A percentile compares a stretch with the other conserved stretches of the same genome.
These are phyloP conservation scores for Decorospora gaudefroyi DNA, from an alignment of 2,329 filamentous ascomycete genomes.

Conservation along the genomic window DNA sequence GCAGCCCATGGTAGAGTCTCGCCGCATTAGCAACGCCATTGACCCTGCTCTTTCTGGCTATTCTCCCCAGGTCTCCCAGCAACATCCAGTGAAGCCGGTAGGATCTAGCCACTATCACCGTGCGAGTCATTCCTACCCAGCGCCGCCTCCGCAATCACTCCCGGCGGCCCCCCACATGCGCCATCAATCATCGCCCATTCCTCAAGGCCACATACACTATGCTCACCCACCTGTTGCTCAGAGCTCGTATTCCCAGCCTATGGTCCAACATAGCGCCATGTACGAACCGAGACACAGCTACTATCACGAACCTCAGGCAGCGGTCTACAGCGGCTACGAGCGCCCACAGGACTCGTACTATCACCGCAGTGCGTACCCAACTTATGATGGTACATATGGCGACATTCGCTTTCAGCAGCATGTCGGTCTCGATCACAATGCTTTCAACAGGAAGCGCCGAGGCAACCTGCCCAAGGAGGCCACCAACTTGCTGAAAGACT, in stretches of 20 bases:
- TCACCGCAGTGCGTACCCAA: conserved; percentile 17
- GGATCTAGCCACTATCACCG: conserved; percentile 31
- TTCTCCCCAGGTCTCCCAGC: conserved; percentile 16
- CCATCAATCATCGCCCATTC: conserved; percentile 35
- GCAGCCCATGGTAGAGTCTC: conserved; percentile 18
- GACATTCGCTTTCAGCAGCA: conserved; percentile 41
- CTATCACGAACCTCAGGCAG: conserved; percentile 32
- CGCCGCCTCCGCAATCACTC: conserved; percentile 13
- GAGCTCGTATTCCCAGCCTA: conserved; percentile 20
- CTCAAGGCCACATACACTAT: conserved; percentile 25
- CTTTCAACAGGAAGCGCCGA: conserved; percentile 61
- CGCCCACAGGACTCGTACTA: conserved; percentile 30
- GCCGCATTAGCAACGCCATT: conserved; percentile 27
- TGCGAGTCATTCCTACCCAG: conserved; percentile 33
- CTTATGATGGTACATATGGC: conserved; percentile 28
- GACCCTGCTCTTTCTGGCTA: conserved; percentile 31
- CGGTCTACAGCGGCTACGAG: conserved; percentile 26
- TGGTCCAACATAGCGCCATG: conserved; percentile 11
- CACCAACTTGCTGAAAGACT: conserved; percentile 77
- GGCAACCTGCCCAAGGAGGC: conserved; percentile 91
- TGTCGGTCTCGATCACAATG: conserved; percentile 34
- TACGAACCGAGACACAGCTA: conserved; percentile 35
- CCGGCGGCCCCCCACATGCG: conserved; percentile 23
- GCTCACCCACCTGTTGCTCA: conserved; percentile 12
- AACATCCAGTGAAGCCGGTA: conserved; percentile 7